These are phyloP conservation scores for Pachysandra terminalis DNA, from an alignment of 164 flowering plant genomes.

Conservation along the genomic window DNA sequence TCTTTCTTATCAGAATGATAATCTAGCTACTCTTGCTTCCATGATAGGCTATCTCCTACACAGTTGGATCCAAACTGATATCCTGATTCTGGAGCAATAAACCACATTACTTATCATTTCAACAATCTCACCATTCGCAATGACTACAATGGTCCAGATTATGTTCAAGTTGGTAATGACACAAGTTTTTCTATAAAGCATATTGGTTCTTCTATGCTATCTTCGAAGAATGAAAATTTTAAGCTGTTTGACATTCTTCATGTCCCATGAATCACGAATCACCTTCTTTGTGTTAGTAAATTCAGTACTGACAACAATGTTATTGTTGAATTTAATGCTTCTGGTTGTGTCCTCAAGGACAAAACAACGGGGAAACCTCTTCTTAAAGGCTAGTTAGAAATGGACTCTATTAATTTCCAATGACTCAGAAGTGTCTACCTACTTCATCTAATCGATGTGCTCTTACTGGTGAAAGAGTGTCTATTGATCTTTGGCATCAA, in stretches of 20 bases:
- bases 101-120: neutral
- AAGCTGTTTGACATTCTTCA: neutral
- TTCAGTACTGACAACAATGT: conserved; percentile 3
- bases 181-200: neutral
- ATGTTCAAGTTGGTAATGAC: conserved; percentile 7
- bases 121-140: neutral
- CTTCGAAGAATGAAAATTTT: neutral
- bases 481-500: neutral
- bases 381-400: neutral
- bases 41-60: no score
- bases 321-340: no score
- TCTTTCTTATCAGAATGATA: no score
- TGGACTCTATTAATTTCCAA: neutral
- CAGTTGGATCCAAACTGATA: no score
- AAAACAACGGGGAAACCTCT: neutral
- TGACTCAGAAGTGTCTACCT: no score
- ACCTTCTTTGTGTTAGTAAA: neutral
- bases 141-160: neutral
- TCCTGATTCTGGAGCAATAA: neutral
- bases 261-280: neutral
- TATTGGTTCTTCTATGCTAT: neutral
- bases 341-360: conserved; percentile 1
- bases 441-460: neutral
- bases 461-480: no score
- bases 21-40: no score